A percentile compares a stretch with the other conserved stretches of the same genome.
Evolutionary conservation across 108 stramenopile genomes (phyloP).

Genomic region (Cyclotella atomus): DNA sequence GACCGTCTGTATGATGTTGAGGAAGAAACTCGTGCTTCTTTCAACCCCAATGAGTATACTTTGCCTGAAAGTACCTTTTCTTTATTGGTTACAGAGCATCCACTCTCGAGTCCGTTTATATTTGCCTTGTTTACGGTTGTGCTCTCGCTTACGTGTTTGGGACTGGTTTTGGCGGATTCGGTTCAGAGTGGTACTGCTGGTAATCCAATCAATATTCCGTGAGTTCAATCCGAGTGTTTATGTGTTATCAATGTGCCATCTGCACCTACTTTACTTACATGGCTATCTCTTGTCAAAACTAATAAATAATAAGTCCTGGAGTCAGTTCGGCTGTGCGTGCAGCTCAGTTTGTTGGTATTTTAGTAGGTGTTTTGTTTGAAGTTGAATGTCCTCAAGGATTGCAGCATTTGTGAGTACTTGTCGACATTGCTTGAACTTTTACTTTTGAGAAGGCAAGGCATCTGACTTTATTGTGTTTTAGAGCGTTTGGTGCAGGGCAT

Average conservation of each 20-base stretch:
- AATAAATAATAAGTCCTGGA: conserved; percentile 5
- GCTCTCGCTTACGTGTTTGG: conserved; percentile 13
- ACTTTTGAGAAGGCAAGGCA: too few relatives aligned
- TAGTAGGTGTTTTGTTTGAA: conserved; percentile 21
- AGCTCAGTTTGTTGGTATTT: conserved; percentile 20
- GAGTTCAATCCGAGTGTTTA: too few relatives aligned
- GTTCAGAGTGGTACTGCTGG: conserved; percentile 1
- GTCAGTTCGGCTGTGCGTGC: conserved; percentile 8
- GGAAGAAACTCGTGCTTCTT: neutral
- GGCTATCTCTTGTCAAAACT: neutral
- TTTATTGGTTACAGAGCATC: conserved; percentile 29
- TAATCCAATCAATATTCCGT: conserved; percentile 10
- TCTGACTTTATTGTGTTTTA: too few relatives aligned
- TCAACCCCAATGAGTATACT: neutral
- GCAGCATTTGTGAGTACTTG: too few relatives aligned
- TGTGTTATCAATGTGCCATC: neutral
- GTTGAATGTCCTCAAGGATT: conserved; percentile 25
- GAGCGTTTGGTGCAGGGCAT: conserved; percentile 12
- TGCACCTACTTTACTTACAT: neutral
- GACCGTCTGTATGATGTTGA: conserved; percentile 11
- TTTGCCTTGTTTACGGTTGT: conserved; percentile 18
- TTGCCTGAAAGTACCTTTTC: conserved; percentile 33
- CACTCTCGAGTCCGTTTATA: conserved; percentile 15
- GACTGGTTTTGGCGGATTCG: conserved; percentile 13
- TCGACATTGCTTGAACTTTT: too few relatives aligned